These are phyloP conservation scores for Kuraishia piskuri DNA, from an alignment of 805 yeast species.

Conservation along the genomic window DNA sequence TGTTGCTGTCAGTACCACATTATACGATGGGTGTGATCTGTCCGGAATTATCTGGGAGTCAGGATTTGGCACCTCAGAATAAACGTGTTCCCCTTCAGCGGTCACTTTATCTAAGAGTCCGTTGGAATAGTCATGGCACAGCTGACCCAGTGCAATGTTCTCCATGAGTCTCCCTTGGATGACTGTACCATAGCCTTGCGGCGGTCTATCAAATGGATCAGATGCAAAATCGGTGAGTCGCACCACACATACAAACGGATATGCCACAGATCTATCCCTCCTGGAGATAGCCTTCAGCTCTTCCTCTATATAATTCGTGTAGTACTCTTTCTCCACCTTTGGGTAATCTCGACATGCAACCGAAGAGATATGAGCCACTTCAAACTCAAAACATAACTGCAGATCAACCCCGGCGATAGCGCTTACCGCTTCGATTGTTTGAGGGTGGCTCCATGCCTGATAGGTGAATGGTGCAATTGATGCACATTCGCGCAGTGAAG, in stretches of 20 bases:
- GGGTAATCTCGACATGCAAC: not conserved
- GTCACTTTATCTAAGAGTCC: not conserved
- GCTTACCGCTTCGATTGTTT: conserved; percentile 36
- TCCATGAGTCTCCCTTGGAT: conserved; percentile 32
- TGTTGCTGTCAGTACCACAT: conserved; percentile 16
- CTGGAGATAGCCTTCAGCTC: conserved; percentile 1
- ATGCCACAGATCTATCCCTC: conserved; percentile 11
- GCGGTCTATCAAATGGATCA: conserved; percentile 12
- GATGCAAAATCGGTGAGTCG: conserved; percentile 7
- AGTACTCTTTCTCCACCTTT: not conserved
- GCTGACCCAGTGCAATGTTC: conserved; percentile 27
- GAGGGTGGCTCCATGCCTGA: conserved; percentile 46
- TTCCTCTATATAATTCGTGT: not conserved
- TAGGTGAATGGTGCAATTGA: conserved; percentile 37
- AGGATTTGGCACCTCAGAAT: not conserved
- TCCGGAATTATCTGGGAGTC: not conserved
- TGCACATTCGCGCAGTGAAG: conserved; percentile 16
- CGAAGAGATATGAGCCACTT: conserved; percentile 34
- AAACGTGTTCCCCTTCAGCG: not conserved
- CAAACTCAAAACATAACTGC: conserved; percentile 39
- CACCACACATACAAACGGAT: conserved; percentile 19
- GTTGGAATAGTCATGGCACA: not conserved
- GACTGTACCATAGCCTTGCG: conserved; percentile 27
- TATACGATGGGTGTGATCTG: conserved; percentile 2
- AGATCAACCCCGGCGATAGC: conserved; percentile 45